A percentile compares a stretch with the other conserved stretches of the same genome.
Conservation (phyloP, 1,284 basidiomycete genomes). For the Moesziomyces sp. region DNA sequence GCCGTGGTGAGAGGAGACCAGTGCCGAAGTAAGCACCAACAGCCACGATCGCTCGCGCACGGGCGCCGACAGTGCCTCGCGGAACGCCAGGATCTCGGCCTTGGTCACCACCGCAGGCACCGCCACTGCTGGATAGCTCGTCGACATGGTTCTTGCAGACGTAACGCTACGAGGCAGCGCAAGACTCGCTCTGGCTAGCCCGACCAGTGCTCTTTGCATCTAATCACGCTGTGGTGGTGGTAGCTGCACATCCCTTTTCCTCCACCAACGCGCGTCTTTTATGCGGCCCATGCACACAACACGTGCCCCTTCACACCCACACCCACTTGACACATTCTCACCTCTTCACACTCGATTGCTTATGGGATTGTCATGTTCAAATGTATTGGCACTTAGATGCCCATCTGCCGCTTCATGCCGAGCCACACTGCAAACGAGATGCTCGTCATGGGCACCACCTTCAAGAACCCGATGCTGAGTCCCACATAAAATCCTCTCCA, state of each 20-base stretch:
- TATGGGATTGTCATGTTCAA: neutral
- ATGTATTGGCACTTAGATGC: constrained; percentile 38
- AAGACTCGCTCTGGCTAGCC: no score
- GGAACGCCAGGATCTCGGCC: constrained; percentile 12
- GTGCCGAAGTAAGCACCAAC: constrained; percentile 11
- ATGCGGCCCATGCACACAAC: no score
- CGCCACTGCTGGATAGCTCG: neutral
- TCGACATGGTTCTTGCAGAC: neutral
- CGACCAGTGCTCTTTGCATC: no score
- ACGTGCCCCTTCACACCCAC: no score
- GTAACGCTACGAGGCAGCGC: neutral
- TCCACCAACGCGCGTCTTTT: no score
- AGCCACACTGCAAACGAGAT: constrained; percentile 66
- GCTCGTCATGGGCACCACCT: constrained; percentile 93
- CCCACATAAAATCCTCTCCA: constrained; percentile 94
- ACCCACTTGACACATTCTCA: neutral
- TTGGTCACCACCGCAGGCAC: constrained; percentile 1
- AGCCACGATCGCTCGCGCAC: constrained; percentile 14
- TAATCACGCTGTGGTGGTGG: no score
- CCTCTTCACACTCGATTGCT: neutral
- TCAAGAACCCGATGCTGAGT: constrained; percentile 90
- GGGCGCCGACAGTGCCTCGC: constrained; percentile 1
- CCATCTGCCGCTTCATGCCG: constrained; percentile 65
- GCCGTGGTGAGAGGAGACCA: constrained; percentile 17
- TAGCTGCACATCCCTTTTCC: no score